Conservation (phyloP, 106 monocot genomes). For the Acorus calamus region DNA sequence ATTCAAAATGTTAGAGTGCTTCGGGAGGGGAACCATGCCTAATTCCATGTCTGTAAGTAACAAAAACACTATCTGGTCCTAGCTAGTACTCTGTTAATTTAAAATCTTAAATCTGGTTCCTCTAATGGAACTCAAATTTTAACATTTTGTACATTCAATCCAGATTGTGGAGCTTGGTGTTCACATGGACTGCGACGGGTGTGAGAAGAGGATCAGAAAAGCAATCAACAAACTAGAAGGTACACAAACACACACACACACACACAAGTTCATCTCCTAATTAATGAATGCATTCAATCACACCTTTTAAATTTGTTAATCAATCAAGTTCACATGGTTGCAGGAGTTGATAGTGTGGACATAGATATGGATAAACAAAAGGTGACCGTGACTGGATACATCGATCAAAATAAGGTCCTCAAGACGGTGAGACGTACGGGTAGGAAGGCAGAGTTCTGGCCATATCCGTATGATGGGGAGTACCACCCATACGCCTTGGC, state of each 20-base stretch:
- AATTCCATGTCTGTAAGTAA: conserved; percentile 13
- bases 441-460: conserved; percentile 75
- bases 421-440: conserved; percentile 69
- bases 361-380: conserved; percentile 69
- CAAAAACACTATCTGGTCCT: not conserved
- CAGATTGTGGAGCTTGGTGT: conserved; percentile 65
- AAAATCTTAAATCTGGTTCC: not conserved
- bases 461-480: conserved; percentile 35
- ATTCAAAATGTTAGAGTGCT: too few species aligned
- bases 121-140: not conserved
- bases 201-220: conserved; percentile 59
- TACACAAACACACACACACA: conserved; percentile 1
- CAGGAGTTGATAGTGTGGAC: conserved; percentile 62
- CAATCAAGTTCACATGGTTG: not conserved
- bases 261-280: not conserved
- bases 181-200: conserved; percentile 76
- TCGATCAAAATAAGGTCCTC: conserved; percentile 46
- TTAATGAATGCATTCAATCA: not conserved
- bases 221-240: conserved; percentile 63
- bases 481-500: conserved; percentile 40
- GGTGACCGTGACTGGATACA: conserved; percentile 73
- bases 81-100: not conserved
- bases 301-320: not conserved
- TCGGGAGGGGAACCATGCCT: not conserved
- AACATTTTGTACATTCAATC: too few species aligned